A percentile compares a stretch with the other conserved stretches of the same genome.
Evolutionary conservation across 2,329 filamentous ascomycete species (phyloP).

Genomic region (Alternaria brassicicola): DNA sequence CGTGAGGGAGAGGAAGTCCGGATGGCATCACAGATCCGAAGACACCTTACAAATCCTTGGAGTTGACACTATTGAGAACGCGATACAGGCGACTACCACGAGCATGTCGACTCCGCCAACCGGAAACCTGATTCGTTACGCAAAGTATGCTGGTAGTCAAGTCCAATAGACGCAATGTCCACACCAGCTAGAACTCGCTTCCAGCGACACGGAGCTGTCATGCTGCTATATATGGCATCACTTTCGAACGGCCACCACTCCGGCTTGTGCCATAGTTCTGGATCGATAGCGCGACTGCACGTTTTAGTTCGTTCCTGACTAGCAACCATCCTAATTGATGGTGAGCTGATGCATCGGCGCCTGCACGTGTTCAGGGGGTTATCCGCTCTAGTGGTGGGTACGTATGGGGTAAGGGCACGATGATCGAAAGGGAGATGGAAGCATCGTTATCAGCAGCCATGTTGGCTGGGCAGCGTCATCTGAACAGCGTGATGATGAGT

Average conservation of each 20-base stretch:
- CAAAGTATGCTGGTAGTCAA: neutral
- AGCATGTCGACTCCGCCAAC: neutral
- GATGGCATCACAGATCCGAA: neutral
- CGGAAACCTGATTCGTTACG: neutral
- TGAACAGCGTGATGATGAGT: neutral
- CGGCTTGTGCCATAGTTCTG: neutral
- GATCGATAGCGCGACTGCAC: conserved; percentile 1
- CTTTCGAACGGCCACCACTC: neutral
- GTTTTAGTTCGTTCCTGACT: conserved; percentile 8
- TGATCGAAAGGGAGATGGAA: neutral
- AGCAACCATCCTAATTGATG: neutral
- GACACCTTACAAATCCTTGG: neutral
- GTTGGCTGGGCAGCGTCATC: neutral
- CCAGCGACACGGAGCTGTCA: neutral
- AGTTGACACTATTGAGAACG: neutral
- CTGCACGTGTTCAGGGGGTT: neutral
- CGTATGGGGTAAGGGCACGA: neutral
- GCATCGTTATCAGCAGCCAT: neutral
- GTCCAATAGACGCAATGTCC: neutral
- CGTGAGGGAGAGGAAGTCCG: neutral
- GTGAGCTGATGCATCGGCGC: neutral
- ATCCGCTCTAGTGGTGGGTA: neutral
- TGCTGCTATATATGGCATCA: conserved; percentile 8
- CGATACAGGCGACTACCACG: neutral
- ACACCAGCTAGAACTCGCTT: neutral